Evolutionary conservation across 2,329 filamentous ascomycete genomes (phyloP).

Genomic region (Fusarium sp.): DNA sequence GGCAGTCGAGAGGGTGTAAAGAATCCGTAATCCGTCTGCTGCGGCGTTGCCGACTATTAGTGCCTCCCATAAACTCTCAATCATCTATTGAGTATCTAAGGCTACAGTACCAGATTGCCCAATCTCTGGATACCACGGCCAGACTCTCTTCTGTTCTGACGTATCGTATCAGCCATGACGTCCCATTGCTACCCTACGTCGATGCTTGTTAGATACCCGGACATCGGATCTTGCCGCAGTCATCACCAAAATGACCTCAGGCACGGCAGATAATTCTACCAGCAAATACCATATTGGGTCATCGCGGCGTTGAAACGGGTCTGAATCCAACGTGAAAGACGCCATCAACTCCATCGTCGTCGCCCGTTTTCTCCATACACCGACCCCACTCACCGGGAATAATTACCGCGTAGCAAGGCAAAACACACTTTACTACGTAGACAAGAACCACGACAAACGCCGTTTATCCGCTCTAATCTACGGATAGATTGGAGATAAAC

Average conservation of each 20-base stretch:
- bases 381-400: slow-evolving; percentile 3
- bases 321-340: background rate
- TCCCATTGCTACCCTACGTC: slow-evolving; percentile 27
- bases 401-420: background rate
- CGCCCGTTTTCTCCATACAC: background rate
- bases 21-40: too few relatives aligned
- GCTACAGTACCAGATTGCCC: background rate
- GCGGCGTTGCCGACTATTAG: too few relatives aligned
- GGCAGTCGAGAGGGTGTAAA: too few relatives aligned
- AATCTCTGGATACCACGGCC: background rate
- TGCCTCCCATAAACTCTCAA: too few relatives aligned
- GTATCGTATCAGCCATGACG: slow-evolving; percentile 26
- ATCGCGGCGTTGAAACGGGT: background rate
- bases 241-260: background rate
- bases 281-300: background rate
- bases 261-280: background rate
- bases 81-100: too few relatives aligned
- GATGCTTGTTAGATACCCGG: slow-evolving; percentile 1
- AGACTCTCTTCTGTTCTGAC: slow-evolving; percentile 1
- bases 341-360: slow-evolving; percentile 2
- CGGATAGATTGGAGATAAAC: background rate
- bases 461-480: background rate
- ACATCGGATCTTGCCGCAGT: slow-evolving; percentile 7
- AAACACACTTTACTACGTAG: slow-evolving; percentile 1
- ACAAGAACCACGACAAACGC: background rate